Percentiles rank a stretch among this genome's conserved stretches.
Conservation (phyloP, 2,329 filamentous ascomycete species). For the Colletotrichum plurivorum region DNA sequence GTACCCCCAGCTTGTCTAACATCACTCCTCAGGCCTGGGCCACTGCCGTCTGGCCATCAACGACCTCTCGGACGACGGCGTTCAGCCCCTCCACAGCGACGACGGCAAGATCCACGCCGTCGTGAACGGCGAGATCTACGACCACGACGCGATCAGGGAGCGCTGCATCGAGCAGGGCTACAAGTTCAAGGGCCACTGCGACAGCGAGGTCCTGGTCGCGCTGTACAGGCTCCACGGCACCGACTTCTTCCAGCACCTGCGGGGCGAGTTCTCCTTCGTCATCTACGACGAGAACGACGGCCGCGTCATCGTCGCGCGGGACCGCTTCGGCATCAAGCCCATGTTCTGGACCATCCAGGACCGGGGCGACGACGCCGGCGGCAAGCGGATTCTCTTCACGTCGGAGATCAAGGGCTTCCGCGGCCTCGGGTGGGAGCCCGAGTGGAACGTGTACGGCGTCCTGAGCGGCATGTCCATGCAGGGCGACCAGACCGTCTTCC, state of each 20-base stretch:
- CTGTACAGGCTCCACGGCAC: constrained; percentile 64
- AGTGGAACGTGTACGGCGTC: constrained; percentile 66
- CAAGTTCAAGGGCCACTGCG: constrained; percentile 60
- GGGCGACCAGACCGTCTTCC: constrained; percentile 64
- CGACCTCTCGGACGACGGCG: constrained; percentile 61
- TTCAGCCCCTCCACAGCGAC: constrained; percentile 60
- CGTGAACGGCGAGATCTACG: constrained; percentile 74
- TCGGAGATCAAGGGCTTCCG: constrained; percentile 69
- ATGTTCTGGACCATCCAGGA: constrained; percentile 62
- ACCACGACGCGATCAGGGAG: constrained; percentile 60
- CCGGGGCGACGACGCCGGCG: constrained; percentile 46
- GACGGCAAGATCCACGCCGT: constrained; percentile 62
- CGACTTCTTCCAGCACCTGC: constrained; percentile 55
- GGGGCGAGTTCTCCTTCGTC: constrained; percentile 69
- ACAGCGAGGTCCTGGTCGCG: constrained; percentile 67
- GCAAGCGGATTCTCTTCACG: constrained; percentile 60
- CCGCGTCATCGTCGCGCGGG: constrained; percentile 62
- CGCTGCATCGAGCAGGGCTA: constrained; percentile 55
- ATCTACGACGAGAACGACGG: constrained; percentile 61
- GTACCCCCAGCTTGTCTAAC: neutral
- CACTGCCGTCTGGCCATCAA: constrained; percentile 68
- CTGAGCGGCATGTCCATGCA: constrained; percentile 58
- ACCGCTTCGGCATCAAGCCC: constrained; percentile 71
- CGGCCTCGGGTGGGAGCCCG: constrained; percentile 63
- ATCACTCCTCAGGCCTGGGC: constrained; percentile 51